Conservation (phyloP, 768 basidiomycete genomes). For the Russula foetens region DNA sequence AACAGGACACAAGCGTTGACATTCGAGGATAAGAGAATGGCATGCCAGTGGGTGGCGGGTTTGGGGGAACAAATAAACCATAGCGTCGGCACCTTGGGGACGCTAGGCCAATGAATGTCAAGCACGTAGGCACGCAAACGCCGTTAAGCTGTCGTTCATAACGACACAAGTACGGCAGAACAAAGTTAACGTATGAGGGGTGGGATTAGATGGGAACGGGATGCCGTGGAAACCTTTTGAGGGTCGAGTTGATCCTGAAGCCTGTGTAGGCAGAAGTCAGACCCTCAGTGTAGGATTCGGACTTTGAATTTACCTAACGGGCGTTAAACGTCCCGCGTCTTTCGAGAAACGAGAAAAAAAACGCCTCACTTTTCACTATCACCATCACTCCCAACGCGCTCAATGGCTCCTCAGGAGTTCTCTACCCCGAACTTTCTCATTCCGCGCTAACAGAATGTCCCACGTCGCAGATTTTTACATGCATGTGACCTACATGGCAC, state of each 20-base stretch:
- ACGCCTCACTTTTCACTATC: not conserved
- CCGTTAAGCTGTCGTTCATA: not conserved
- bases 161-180: not conserved
- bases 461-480: not conserved
- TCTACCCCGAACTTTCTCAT: not conserved
- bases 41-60: not conserved
- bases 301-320: not conserved
- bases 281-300: too few species aligned
- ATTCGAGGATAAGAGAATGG: slow-evolving; percentile 4
- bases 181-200: not conserved
- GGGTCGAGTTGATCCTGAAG: too few species aligned
- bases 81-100: not conserved
- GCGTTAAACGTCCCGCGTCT: not conserved
- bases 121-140: slow-evolving; percentile 13
- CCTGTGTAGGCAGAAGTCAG: too few species aligned
- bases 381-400: not conserved
- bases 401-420: not conserved
- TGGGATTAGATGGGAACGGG: not conserved
- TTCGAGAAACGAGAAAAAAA: slow-evolving; percentile 5
- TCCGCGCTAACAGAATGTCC: not conserved
- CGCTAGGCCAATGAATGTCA: slow-evolving; percentile 10
- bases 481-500: not conserved
- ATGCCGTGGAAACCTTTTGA: not conserved
- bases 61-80: not conserved
- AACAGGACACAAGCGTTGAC: not conserved